Percentiles rank a stretch among this genome's conserved stretches.
Conservation (phyloP, 768 basidiomycete species). For the Leccinum variicolor region DNA sequence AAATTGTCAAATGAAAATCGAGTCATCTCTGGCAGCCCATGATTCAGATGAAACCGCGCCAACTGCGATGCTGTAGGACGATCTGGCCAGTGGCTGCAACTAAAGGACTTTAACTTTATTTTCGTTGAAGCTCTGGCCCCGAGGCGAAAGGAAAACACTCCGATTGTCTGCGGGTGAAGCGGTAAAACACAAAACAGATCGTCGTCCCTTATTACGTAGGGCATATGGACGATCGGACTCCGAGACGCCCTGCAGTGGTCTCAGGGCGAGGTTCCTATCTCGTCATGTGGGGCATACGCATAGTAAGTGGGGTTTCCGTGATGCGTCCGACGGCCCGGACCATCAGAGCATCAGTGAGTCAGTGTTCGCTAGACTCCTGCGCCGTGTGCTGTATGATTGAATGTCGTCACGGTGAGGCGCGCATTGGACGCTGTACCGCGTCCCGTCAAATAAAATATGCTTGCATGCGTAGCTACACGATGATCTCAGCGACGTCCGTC, state of each 20-base stretch:
- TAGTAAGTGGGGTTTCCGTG: neutral
- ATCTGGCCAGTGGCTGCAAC: neutral
- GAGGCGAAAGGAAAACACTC: neutral
- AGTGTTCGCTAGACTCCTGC: too few relatives aligned
- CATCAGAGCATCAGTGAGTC: neutral
- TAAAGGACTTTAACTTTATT: neutral
- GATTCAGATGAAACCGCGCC: too few relatives aligned
- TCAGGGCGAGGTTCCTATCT: neutral
- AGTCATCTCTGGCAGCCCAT: neutral
- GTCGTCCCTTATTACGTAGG: neutral
- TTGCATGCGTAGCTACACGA: neutral
- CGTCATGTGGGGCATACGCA: neutral
- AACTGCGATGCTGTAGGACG: too few relatives aligned
- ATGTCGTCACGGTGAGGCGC: too few relatives aligned
- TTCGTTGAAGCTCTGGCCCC: neutral
- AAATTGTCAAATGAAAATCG: neutral
- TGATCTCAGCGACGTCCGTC: neutral
- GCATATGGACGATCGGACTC: neutral
- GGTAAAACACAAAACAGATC: neutral
- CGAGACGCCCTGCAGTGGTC: neutral
- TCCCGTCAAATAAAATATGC: neutral
- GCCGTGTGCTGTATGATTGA: neutral
- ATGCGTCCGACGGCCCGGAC: neutral
- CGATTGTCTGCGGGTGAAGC: neutral
- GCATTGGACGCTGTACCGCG: too few relatives aligned